Evolutionary conservation across 768 basidiomycete species (phyloP).

Genomic region (Fomitopsis pulvina): DNA sequence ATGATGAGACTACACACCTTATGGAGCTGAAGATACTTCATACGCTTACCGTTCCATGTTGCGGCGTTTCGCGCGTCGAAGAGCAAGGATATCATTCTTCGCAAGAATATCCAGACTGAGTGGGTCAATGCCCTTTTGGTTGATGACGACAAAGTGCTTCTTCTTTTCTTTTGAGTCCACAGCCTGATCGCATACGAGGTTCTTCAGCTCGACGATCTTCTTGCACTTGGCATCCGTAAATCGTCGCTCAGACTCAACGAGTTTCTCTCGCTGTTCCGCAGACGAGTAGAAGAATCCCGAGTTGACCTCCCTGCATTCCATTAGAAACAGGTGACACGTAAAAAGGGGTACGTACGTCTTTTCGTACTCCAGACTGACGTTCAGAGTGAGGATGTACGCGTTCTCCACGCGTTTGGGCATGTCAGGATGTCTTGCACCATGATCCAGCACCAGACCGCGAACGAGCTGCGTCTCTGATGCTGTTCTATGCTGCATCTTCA

Average conservation of each 20-base stretch:
- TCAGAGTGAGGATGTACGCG: constrained; percentile 89
- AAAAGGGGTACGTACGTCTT: constrained; percentile 75
- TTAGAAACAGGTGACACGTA: constrained; percentile 9
- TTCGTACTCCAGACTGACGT: constrained; percentile 97
- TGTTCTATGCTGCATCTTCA: constrained; percentile 99
- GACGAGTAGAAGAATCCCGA: constrained; percentile 99
- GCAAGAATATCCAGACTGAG: constrained; percentile 92
- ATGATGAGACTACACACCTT: background rate
- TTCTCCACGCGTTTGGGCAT: constrained; percentile 99
- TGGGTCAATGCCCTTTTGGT: constrained; percentile 99
- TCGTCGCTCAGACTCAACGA: constrained; percentile 93
- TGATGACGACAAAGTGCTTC: constrained; percentile 91
- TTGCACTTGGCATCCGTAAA: constrained; percentile 92
- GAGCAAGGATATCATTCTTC: constrained; percentile 93
- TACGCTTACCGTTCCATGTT: constrained; percentile 91
- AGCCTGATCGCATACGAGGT: constrained; percentile 90
- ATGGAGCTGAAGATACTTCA: constrained; percentile 2
- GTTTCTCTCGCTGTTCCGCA: constrained; percentile 95
- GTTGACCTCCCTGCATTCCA: constrained; percentile 81
- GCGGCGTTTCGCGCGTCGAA: constrained; percentile 92
- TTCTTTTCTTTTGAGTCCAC: constrained; percentile 75
- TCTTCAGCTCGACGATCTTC: constrained; percentile 96
- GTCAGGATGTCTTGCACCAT: constrained; percentile 95
- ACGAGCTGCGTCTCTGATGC: constrained; percentile 96
- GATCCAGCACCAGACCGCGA: constrained; percentile 93